Base-by-base conservation (phyloP, 2,329 filamentous ascomycete species). In the Epichloe festucae region DNA sequence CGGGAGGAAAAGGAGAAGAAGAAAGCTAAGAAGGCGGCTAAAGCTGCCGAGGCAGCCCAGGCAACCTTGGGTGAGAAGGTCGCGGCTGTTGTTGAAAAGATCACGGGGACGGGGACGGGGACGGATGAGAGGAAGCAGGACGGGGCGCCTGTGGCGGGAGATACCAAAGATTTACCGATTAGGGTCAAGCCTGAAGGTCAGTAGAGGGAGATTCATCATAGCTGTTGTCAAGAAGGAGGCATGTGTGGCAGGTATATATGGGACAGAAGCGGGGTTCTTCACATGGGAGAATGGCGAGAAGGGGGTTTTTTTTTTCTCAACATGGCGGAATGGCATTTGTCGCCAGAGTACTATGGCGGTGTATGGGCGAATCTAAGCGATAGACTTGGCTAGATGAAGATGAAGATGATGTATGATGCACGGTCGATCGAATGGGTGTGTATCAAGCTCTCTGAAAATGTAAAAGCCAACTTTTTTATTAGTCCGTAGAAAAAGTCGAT, bases 1-100 rank as follows among this genome's bases (percentile, higher is more conserved):
- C 75, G 75, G 68, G 70, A 74, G 56, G 69, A 71, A 57, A 74
- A 74, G 65, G 67, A 66, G 52, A 63, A 62, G 35, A 68, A 71
- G 60, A 70, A 57, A 54, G 56, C 57, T 17, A 60, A 53, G 51
- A 60, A 60, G 54, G 57, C 71, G 59, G 67, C 68, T 15, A 71
- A 71, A 55, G 63, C 62, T 47, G 67, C 64, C 36, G 60, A 61
- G 56, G 61, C 59, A 14, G 59, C 59, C 44, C 57, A 61, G 55
- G 52, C 54, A 8, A 50, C 54, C 10, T 36, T 52, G 7, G 55
- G 10, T 14, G 50, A 56, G 12, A 57, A 53, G 49, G 44, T 49
- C 3, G 41, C 44, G 10, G 41, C 21, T 5, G 40, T 31, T 10
- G 46, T 40, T 15, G 42, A 51, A 17, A 46, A 50, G 46, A 23